Evolutionary conservation across 805 yeast genomes (phyloP).

Genomic region (Myxozyma kluyveri): DNA sequence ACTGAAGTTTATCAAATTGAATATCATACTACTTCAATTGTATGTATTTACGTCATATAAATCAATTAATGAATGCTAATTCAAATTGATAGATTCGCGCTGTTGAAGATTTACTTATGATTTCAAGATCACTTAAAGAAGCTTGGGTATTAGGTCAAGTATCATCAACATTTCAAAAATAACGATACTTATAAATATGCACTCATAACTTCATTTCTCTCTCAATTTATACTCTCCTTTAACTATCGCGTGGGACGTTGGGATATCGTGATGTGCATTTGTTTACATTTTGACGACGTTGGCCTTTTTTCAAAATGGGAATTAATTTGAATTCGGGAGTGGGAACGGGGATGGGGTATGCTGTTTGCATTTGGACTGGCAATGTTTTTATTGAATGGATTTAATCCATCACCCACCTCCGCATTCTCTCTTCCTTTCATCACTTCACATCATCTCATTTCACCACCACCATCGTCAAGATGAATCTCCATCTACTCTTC

Average conservation of each 20-base stretch:
- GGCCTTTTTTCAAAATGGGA: too few relatives aligned
- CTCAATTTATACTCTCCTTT: not conserved
- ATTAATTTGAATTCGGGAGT: too few relatives aligned
- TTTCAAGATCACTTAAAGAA: conserved; percentile 43
- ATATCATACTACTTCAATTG: conserved; percentile 40
- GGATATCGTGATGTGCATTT: too few relatives aligned
- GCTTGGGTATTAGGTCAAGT: conserved; percentile 46
- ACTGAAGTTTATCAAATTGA: conserved; percentile 43
- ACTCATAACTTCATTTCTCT: too few relatives aligned
- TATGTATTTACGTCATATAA: conserved; percentile 7
- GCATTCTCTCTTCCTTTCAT: not conserved
- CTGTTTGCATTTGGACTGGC: too few relatives aligned
- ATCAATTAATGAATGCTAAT: not conserved
- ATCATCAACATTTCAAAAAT: conserved; percentile 15
- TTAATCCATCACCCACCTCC: not conserved
- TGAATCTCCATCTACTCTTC: not conserved
- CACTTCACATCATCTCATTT: not conserved
- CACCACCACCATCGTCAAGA: not conserved
- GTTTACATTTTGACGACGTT: too few relatives aligned
- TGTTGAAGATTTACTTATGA: conserved; percentile 41
- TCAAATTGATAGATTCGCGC: conserved; percentile 32
- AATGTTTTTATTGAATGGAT: not conserved
- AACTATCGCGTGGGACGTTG: too few relatives aligned
- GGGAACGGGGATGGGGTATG: too few relatives aligned
- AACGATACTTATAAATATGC: too few relatives aligned